Base-by-base conservation (phyloP, 192 early-diverging fungal species). In the Entomortierella beljakovae region DNA sequence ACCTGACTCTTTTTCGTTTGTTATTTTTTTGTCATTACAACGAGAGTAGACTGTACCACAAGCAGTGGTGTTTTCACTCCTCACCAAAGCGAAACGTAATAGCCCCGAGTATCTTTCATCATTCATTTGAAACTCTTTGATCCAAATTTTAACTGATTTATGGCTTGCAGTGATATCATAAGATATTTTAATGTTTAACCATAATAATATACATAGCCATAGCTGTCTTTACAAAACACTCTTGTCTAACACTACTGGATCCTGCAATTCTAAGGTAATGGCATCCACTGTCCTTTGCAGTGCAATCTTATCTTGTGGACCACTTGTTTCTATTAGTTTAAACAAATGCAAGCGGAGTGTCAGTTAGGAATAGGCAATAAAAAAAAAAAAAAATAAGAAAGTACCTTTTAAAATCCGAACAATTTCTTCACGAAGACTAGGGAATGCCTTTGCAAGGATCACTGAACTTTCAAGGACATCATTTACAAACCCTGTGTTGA, bases 391-490 rank as follows among this genome's bases (percentile, higher is more conserved):
- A 10, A 37, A 35, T 1, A 33, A 37, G 7, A 34, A 13, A 1
- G 0, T 70, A 79, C 75, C 75, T 64, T 51, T 66, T 31, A 79
- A 6, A 0, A 69, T 57, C 1, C 31, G 8, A 18, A 79, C 25
- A 29, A 79, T 70, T 8, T 69, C 61, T 20, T 28, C 28, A 15
- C 32, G 34, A 22, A 79, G 38, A 10, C 42, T 52, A 11, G 75
- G 75, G 34, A 79, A 79, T 0, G 67, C 75, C 23, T 56, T 60
- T 2, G 61, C 61, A 1, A 79, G 42, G 34, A 79, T 56, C 34
- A 51, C 63, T 5, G 75, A 66, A 48, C 53, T 58, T 13, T 79
- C 75, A 23, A 70, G 62, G 8, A 79, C 75, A 16, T 58, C 75
- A 0, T 38, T 42, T 2, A 68, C 40, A 18, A 70, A 69, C 4